Evolutionary conservation across 2,329 filamentous ascomycete genomes (phyloP).

Genomic region (Ascochyta koolunga): DNA sequence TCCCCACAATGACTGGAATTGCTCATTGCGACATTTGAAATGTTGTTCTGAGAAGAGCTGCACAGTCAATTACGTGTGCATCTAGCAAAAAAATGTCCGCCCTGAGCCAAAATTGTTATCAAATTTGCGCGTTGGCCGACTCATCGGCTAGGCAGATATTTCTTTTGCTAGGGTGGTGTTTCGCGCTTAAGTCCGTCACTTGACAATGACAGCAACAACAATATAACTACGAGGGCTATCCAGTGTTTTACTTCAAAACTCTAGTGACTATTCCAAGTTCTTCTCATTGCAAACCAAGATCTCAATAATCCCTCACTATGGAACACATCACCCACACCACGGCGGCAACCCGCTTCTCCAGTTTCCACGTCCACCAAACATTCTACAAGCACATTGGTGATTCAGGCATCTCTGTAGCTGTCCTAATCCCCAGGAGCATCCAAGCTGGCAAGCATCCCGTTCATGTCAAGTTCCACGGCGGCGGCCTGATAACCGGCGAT

Average conservation of each 20-base stretch:
- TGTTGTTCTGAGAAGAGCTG: neutral
- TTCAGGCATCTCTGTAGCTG: slow-evolving; percentile 33
- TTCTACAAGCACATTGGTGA: slow-evolving; percentile 44
- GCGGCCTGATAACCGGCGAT: slow-evolving; percentile 37
- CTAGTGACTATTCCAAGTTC: neutral
- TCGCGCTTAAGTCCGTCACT: no score
- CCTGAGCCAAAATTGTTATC: no score
- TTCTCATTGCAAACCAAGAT: neutral
- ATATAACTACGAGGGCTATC: no score
- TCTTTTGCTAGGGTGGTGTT: no score
- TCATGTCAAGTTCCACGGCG: slow-evolving; percentile 49
- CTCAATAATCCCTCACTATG: neutral
- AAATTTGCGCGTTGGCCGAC: no score
- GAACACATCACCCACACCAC: neutral
- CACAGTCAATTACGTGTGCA: neutral
- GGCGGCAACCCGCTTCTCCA: slow-evolving; percentile 26
- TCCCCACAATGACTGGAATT: neutral
- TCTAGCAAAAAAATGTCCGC: no score
- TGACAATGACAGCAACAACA: no score
- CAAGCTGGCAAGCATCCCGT: slow-evolving; percentile 29
- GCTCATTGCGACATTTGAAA: neutral
- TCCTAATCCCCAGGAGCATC: slow-evolving; percentile 42
- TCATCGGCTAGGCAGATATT: no score
- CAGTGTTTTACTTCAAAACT: no score
- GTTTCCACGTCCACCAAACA: slow-evolving; percentile 43